Base-by-base conservation (phyloP, 1,284 basidiomycete species). In the Erythrobasidium hasegawianum region DNA sequence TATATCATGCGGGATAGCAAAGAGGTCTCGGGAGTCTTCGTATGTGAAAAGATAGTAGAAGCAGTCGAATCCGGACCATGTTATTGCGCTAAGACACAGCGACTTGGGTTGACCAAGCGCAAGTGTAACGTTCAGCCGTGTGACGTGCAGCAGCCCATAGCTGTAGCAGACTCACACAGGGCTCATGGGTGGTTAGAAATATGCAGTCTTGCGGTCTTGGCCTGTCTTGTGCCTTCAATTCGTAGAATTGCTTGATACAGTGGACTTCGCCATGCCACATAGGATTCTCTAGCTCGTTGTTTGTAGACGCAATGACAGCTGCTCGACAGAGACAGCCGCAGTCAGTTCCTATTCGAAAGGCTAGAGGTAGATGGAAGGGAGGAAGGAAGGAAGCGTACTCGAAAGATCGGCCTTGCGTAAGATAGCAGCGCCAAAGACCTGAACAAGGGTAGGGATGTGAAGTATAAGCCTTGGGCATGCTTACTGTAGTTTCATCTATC, bases 1-100 rank as follows among this genome's bases (percentile, higher is more conserved):
- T 26, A 72, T 71, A 56, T 72, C 71, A 57, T 72, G 53, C 18
- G 70, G 71, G 39, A 72, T 72, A 3, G 22, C 18, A 39, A 72
- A 72, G 0, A 64, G 43, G 55, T 72, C 71, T 11, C 71, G 43
- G 38, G 67, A 70, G 43, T 72, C 71, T 41, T 72, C 69, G 55
- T 72, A 64, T 0, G 68, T 67, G 54, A 70, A 70, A 11, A 70
- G 58, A 56, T 69, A 70, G 43, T 52, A 55, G 20, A 70, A 70
- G 16, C 38, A 39, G 18, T 62, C 24, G 26, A 57, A 70, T 1
- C 69, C 69, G 38, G 56, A 40, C 70, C 71, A 70, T 1, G 69
- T 68, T 33, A 70, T 71, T 2, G 61, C 70, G 1, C n/a, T 14
- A 16, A 52, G 16, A 29, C 41, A 50, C 20, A 50, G 43, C 5